Evolutionary conservation across 192 early-diverging fungal species (phyloP).

Genomic region (Backusella australiensis): DNA sequence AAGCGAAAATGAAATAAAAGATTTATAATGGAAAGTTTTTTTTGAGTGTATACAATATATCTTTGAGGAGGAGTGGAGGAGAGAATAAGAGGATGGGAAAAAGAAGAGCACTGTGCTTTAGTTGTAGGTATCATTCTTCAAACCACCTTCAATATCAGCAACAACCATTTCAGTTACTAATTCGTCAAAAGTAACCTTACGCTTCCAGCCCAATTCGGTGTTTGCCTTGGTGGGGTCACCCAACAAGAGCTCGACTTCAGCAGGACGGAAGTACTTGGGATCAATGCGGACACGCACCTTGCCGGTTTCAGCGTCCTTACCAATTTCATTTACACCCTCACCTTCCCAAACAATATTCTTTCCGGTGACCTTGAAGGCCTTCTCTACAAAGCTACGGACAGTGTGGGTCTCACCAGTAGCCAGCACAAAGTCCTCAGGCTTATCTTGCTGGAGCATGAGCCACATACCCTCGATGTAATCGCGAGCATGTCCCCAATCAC

Average conservation of each 20-base stretch:
- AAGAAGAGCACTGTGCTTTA: background rate
- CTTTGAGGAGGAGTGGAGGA: background rate
- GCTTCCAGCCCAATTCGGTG: constrained; percentile 61
- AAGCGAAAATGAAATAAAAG: background rate
- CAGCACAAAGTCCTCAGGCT: constrained; percentile 70
- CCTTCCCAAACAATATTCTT: constrained; percentile 67
- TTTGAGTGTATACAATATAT: background rate
- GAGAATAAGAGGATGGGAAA: background rate
- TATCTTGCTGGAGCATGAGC: constrained; percentile 77
- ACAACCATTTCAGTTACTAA: constrained; percentile 66
- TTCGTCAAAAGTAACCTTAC: constrained; percentile 68
- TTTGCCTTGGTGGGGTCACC: constrained; percentile 74
- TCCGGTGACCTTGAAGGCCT: constrained; percentile 64
- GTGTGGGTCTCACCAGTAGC: constrained; percentile 82
- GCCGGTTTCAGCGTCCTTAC: constrained; percentile 53
- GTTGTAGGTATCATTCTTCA: constrained; percentile 13
- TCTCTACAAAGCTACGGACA: constrained; percentile 77
- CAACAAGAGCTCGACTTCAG: constrained; percentile 74
- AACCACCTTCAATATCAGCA: constrained; percentile 50
- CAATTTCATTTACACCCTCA: constrained; percentile 57
- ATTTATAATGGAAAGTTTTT: background rate
- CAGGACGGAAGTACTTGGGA: constrained; percentile 74
- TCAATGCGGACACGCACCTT: constrained; percentile 63
- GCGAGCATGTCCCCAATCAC: constrained; percentile 82
- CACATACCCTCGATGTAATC: constrained; percentile 83